phyloP scores from a whole-genome alignment of 768 basidiomycete genomes.

The Russula ochroleuca region DNA sequence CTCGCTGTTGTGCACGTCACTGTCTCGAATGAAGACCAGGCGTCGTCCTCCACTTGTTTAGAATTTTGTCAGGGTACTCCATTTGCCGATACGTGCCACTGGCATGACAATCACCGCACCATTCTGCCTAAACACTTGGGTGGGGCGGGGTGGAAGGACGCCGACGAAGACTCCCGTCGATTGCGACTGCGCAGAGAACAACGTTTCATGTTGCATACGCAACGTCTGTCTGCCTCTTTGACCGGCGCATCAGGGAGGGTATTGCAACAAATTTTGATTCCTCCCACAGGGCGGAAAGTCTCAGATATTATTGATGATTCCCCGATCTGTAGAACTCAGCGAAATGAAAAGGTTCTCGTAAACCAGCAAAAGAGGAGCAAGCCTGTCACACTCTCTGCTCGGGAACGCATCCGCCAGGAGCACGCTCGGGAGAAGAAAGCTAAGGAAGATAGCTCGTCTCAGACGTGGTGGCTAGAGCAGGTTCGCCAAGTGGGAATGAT shows the following conservation, averaged over 20 bases:
- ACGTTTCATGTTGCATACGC: slow-evolving; percentile 52
- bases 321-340: neutral
- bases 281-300: slow-evolving; percentile 34
- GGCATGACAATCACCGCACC: slow-evolving; percentile 50
- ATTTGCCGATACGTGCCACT: slow-evolving; percentile 53
- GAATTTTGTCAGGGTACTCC: slow-evolving; percentile 40
- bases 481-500: slow-evolving; percentile 40
- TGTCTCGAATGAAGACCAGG: slow-evolving; percentile 28
- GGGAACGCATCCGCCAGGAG: slow-evolving; percentile 42
- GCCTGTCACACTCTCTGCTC: slow-evolving; percentile 34
- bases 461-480: slow-evolving; percentile 51
- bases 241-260: slow-evolving; percentile 56
- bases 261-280: slow-evolving; percentile 53
- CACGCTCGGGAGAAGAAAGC: slow-evolving; percentile 41
- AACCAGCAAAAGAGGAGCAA: slow-evolving; percentile 34
- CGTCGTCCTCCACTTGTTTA: slow-evolving; percentile 29
- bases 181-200: slow-evolving; percentile 46
- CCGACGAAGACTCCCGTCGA: slow-evolving; percentile 38
- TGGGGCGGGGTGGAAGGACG: slow-evolving; percentile 38
- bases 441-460: slow-evolving; percentile 30
- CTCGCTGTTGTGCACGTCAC: slow-evolving; percentile 37
- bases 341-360: slow-evolving; percentile 1
- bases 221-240: slow-evolving; percentile 56
- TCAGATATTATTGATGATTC: slow-evolving; percentile 11
- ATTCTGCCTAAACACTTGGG: slow-evolving; percentile 54